phyloP scores from a whole-genome alignment of 2,329 filamentous ascomycete species.

The Ceratocystis destructans region DNA sequence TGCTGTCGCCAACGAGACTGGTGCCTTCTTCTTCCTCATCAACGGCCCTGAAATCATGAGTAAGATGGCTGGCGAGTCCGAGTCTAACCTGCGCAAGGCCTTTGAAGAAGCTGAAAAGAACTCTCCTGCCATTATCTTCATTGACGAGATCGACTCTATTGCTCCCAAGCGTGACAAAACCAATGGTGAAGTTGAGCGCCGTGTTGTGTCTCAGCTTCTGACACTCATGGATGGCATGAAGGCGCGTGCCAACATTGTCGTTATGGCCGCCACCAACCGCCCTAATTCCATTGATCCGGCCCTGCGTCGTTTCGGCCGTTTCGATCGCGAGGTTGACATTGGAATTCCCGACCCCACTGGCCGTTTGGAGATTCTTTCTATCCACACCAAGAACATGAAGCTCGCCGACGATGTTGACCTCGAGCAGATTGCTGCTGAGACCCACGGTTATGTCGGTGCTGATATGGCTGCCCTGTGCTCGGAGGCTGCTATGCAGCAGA shows the following conservation, averaged over 20 bases:
- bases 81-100: slow-evolving; percentile 96
- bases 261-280: slow-evolving; percentile 98
- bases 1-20: slow-evolving; percentile 96
- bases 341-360: slow-evolving; percentile 95
- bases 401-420: slow-evolving; percentile 91
- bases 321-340: slow-evolving; percentile 98
- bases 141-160: slow-evolving; percentile 98
- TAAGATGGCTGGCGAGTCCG: slow-evolving; percentile 99
- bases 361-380: slow-evolving; percentile 96
- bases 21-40: slow-evolving; percentile 98
- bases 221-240: slow-evolving; percentile 99
- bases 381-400: slow-evolving; percentile 99
- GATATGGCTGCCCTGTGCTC: slow-evolving; percentile 97
- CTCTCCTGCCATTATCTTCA: slow-evolving; percentile 97
- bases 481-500: slow-evolving; percentile 99
- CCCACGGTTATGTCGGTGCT: slow-evolving; percentile 96
- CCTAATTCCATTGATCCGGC: slow-evolving; percentile 98
- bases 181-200: slow-evolving; percentile 95
- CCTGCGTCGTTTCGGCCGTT: slow-evolving; percentile 92
- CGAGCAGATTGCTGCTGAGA: slow-evolving; percentile 91
- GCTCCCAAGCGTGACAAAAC: slow-evolving; percentile 99
- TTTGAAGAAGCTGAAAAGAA: slow-evolving; percentile 99
- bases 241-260: slow-evolving; percentile 93
- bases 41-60: slow-evolving; percentile 99
- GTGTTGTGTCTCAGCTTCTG: slow-evolving; percentile 91